Conservation (phyloP, 2,329 filamentous ascomycete species). For the Ceratocystis cubensis region DNA sequence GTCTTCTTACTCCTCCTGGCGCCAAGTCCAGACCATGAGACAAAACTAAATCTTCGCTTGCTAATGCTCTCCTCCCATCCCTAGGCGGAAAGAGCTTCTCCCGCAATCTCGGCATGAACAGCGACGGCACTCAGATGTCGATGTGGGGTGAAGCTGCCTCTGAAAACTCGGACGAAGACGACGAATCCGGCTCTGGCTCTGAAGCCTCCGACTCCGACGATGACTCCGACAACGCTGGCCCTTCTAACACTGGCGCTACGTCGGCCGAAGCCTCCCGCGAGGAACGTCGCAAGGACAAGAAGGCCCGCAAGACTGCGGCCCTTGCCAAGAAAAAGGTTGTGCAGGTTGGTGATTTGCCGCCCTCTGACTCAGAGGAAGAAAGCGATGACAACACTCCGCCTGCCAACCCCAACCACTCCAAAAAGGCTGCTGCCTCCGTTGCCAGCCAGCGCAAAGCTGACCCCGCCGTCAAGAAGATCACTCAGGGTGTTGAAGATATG, state of each 20-base stretch:
- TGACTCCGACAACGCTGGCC: slow-evolving; percentile 26
- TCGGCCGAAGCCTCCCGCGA: slow-evolving; percentile 55
- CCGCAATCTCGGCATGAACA: slow-evolving; percentile 73
- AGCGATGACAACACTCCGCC: slow-evolving; percentile 51
- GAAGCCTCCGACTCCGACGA: slow-evolving; percentile 36
- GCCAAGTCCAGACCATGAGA: slow-evolving; percentile 16
- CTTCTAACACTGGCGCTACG: slow-evolving; percentile 36
- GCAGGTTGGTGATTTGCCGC: slow-evolving; percentile 74
- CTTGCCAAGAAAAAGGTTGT: slow-evolving; percentile 63
- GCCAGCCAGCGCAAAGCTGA: slow-evolving; percentile 43
- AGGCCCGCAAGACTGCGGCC: slow-evolving; percentile 82
- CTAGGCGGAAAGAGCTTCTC: slow-evolving; percentile 92
- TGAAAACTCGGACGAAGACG: slow-evolving; percentile 25
- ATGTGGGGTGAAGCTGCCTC: slow-evolving; percentile 51
- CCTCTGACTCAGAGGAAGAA: slow-evolving; percentile 45
- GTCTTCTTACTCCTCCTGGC: slow-evolving; percentile 26
- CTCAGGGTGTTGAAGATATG: slow-evolving; percentile 44
- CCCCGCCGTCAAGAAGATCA: slow-evolving; percentile 39
- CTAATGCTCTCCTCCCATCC: slow-evolving; percentile 19
- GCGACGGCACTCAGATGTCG: slow-evolving; percentile 75
- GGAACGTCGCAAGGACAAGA: slow-evolving; percentile 73
- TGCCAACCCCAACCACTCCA: slow-evolving; percentile 80
- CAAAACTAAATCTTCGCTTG: slow-evolving; percentile 1
- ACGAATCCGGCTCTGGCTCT: slow-evolving; percentile 36
- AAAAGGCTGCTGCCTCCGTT: slow-evolving; percentile 43